Base-by-base conservation (phyloP, 2,329 filamentous ascomycete genomes). In the Aspergillus fructus region DNA sequence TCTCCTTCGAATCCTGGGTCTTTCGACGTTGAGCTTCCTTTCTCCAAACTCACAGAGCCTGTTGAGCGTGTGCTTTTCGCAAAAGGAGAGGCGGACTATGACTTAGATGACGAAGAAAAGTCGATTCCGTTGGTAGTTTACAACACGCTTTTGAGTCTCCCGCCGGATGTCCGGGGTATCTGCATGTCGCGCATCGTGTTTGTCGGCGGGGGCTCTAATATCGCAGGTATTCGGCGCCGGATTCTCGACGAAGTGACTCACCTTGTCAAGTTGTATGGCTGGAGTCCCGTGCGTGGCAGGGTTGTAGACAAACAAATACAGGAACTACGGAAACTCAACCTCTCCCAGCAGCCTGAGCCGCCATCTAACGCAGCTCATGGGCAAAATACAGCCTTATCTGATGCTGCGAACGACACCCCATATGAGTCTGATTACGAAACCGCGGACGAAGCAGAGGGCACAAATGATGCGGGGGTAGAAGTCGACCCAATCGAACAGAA, bases 101-200 rank as follows among this genome's bases (percentile, higher is more conserved):
- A 86, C 40, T 86, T 92, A 60, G 94, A 99, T 68, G 93, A 97
- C 66, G 83, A 99, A 64, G 93, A 97, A 62, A 82, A 90, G 17
- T 87, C 93, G 0, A 68, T 97, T 1, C 90, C 90, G 51, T 71
- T 87, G 12, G 81, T 97, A 8, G 79, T 96, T 3, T 96, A 96
- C 74, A 83, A 85, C 53, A 83, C 87, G 39, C 82, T 99, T 1
- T 79, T 96, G 1, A 81, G 85, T 7, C 79, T 97, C 1, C 90
- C 92, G 0, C 77, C 93, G 4, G 94, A 99, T 72, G 86, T 93
- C 4, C 86, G 94, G 23, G 88, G 89, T 1, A 76, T 88, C 4
- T 97, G 93, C 73, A 94, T 97, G 86, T 87, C 92, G 1, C 89
- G 93, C 40, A 89, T 97, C 46, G 80, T 96, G 15, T 89, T 99